Evolutionary conservation across 257 asterid genomes (phyloP).

Genomic region (Lycium ferocissimum): DNA sequence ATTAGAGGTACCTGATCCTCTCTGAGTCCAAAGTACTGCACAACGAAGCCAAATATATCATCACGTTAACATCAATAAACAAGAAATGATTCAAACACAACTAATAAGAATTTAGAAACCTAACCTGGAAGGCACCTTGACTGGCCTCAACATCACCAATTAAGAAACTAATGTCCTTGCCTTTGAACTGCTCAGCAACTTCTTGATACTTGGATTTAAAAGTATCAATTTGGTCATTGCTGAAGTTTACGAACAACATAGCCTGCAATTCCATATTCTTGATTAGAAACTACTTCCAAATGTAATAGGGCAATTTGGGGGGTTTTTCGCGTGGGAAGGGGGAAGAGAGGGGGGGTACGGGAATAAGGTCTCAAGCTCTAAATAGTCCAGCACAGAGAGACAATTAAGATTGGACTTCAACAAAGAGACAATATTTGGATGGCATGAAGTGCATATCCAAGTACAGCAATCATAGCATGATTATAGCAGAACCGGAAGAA

Average conservation of each 20-base stretch:
- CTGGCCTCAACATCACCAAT: constrained; percentile 88
- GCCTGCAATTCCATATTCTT: constrained; percentile 58
- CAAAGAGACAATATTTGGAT: background rate
- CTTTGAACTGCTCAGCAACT: constrained; percentile 74
- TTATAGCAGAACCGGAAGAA: background rate
- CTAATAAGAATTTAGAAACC: constrained; percentile 28
- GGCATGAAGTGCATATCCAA: background rate
- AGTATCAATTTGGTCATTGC: constrained; percentile 60
- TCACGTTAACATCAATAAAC: constrained; percentile 32
- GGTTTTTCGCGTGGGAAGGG: no score
- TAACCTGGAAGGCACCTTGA: constrained; percentile 92
- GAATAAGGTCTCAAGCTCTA: constrained; percentile 3
- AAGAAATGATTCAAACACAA: background rate
- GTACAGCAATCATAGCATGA: background rate
- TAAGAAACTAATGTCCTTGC: constrained; percentile 67
- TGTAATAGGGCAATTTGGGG: constrained; percentile 2
- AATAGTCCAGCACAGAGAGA: constrained; percentile 16
- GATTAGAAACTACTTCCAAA: background rate
- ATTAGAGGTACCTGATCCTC: constrained; percentile 85
- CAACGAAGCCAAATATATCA: constrained; percentile 30
- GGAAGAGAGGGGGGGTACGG: background rate
- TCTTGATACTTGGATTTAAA: constrained; percentile 75
- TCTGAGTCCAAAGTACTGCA: constrained; percentile 88
- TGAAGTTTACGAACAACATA: constrained; percentile 76
- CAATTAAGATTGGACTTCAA: background rate